Base-by-base conservation (phyloP, 1,284 basidiomycete species). In the Sporisorium iseilematis-ciliati region DNA sequence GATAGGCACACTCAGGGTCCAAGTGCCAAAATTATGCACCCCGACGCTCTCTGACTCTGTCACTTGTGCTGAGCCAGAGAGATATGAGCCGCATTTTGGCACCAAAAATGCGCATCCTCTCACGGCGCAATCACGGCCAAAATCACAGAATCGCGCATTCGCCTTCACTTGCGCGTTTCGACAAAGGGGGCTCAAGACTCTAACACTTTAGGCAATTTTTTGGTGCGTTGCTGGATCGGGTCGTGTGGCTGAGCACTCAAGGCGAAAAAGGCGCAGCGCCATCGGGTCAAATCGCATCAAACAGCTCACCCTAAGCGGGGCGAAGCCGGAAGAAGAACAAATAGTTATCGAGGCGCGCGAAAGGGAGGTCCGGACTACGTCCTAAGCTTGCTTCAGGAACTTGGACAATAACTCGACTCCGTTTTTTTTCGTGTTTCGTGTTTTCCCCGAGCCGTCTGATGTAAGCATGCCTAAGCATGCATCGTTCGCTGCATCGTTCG, bases 1-100 rank as follows among this genome's bases (percentile, higher is more conserved):
- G 52, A 54, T 54, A 54, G n/a, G 52, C n/a, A 4, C 51, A 31
- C 51, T 53, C 51, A 53, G 51, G 51, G 51, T 53, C 51, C 51
- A 53, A 41, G 35, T 31, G 25, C 7, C 42, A 8, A 52, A 40
- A 29, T n/a, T 29, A 48, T 48, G 46, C 48, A 49, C 48, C n/a
- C 48, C 29, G 48, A 49, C 48, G 29, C 46, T 42, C n/a, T 18
- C n/a, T 21, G 41, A 49, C 48, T 38, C 7, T n/a, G n/a, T n/a
- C n/a, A n/a, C n/a, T n/a, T n/a, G n/a, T 31, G 46, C 46, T 48
- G 16, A 48, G 46, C 46, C 23, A 29, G 16, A 7, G 20, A 43
- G 42, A 26, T 46, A 45, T 46, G 25, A 18, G 26, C 46, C 25
- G 45, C 45, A 48, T 26, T 29, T 25, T 26, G 16, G 11, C 45